phyloP scores from a whole-genome alignment of 2,329 filamentous ascomycete genomes.

The Colletotrichum lini region DNA sequence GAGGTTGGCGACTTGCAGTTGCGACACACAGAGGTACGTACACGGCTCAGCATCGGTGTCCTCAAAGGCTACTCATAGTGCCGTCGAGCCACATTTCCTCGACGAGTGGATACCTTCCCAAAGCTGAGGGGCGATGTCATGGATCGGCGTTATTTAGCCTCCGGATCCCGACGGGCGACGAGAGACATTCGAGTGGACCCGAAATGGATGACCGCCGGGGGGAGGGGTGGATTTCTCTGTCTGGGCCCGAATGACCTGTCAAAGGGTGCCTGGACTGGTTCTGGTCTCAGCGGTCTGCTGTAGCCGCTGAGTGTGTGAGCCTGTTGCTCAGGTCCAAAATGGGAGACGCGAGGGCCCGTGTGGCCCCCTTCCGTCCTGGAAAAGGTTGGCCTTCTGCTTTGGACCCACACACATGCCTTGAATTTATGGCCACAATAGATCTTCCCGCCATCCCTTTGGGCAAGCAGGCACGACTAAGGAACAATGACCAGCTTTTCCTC shows the following conservation, averaged over 20 bases:
- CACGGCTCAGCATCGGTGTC: slow-evolving; percentile 41
- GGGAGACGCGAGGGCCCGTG: slow-evolving; percentile 24
- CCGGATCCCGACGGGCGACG: slow-evolving; percentile 30
- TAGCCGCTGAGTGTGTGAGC: slow-evolving; percentile 16
- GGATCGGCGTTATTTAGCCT: slow-evolving; percentile 26
- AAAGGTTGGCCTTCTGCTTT: slow-evolving; percentile 12
- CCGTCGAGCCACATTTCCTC: slow-evolving; percentile 42
- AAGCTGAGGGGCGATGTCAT: slow-evolving; percentile 26
- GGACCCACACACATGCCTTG: slow-evolving; percentile 35
- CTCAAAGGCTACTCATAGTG: slow-evolving; percentile 24
- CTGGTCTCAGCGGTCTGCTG: slow-evolving; percentile 21
- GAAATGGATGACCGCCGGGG: not conserved
- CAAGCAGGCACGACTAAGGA: slow-evolving; percentile 33
- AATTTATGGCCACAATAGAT: slow-evolving; percentile 33
- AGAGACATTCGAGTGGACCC: not conserved
- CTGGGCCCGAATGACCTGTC: slow-evolving; percentile 17
- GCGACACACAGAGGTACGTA: slow-evolving; percentile 39
- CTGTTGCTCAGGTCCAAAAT: slow-evolving; percentile 13
- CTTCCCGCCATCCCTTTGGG: slow-evolving; percentile 35
- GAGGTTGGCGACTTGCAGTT: slow-evolving; percentile 27
- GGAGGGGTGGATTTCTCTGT: not conserved
- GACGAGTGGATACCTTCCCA: slow-evolving; percentile 21
- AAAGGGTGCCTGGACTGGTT: slow-evolving; percentile 6
- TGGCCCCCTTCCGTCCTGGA: not conserved
- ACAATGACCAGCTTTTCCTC: slow-evolving; percentile 47